A percentile compares a stretch with the other conserved stretches of the same genome.
Conservation (phyloP, 2,329 filamentous ascomycete species). For the Aspergillus novoparasiticus region DNA sequence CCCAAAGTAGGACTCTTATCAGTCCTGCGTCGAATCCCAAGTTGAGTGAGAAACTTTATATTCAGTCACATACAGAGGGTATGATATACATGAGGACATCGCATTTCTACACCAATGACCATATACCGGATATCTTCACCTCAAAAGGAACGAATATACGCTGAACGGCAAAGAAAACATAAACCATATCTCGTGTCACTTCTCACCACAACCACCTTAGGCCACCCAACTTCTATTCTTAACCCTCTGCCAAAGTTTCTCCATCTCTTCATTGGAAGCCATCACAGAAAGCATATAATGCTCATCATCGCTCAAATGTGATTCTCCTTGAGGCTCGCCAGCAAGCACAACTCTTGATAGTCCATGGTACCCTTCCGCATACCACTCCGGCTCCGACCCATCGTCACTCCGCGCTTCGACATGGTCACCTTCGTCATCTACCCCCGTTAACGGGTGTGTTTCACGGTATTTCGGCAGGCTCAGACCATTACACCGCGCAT, state of each 20-base stretch:
- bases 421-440: constrained; percentile 8
- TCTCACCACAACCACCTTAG: background rate
- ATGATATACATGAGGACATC: no score
- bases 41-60: background rate
- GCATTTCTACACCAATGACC: background rate
- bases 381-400: constrained; percentile 20
- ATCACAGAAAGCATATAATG: constrained; percentile 15
- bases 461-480: constrained; percentile 16
- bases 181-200: background rate
- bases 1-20: background rate
- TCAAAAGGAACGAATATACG: background rate
- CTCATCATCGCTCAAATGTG: constrained; percentile 10
- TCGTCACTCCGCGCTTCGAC: constrained; percentile 12
- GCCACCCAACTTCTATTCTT: constrained; percentile 13
- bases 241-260: constrained; percentile 16
- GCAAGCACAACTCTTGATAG: constrained; percentile 20
- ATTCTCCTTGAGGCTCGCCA: constrained; percentile 17
- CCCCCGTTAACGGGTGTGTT: constrained; percentile 9
- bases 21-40: background rate
- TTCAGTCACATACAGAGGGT: background rate
- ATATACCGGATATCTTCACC: no score
- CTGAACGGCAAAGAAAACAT: background rate
- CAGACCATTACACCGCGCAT: constrained; percentile 23
- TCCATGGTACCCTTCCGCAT: constrained; percentile 16
- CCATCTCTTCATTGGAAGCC: constrained; percentile 22